Evolutionary conservation across 768 basidiomycete genomes (phyloP).

Genomic region (Candolleomyces eurysporus): DNA sequence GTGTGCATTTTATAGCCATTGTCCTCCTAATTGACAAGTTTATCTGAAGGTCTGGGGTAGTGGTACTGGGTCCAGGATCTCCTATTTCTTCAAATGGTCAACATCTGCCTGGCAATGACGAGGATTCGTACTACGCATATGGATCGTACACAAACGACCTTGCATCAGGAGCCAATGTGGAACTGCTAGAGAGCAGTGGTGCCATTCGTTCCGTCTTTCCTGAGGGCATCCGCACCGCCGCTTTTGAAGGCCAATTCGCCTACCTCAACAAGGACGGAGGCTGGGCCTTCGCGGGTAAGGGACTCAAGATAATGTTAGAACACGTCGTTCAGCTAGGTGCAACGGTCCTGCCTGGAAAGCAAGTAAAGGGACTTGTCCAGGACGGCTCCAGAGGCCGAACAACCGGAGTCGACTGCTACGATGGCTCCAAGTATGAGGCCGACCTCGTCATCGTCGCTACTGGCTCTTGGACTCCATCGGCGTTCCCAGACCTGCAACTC

Average conservation of each 20-base stretch:
- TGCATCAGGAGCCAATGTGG: conserved; percentile 50
- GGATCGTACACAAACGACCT: conserved; percentile 64
- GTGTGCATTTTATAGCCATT: conserved; percentile 30
- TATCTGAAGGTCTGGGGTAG: conserved; percentile 60
- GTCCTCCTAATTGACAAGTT: conserved; percentile 3
- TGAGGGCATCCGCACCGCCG: conserved; percentile 28
- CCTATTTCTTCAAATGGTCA: conserved; percentile 15
- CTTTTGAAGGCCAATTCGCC: conserved; percentile 41
- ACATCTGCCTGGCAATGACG: conserved; percentile 1
- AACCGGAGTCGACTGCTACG: conserved; percentile 59
- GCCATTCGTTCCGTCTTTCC: conserved; percentile 53
- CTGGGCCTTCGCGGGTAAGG: conserved; percentile 80
- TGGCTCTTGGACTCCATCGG: conserved; percentile 84
- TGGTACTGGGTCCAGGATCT: conserved; percentile 44
- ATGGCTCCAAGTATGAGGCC: conserved; percentile 54
- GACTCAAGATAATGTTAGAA: conserved; percentile 50
- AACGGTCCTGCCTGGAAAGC: conserved; percentile 53
- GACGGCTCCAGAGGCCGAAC: conserved; percentile 32
- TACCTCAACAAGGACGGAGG: conserved; percentile 79
- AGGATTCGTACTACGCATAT: conserved; percentile 41
- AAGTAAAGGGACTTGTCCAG: conserved; percentile 47
- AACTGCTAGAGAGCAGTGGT: conserved; percentile 32
- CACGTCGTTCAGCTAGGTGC: conserved; percentile 62
- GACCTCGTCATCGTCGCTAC: conserved; percentile 67
- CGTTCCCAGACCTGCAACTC: conserved; percentile 62